A percentile compares a stretch with the other conserved stretches of the same genome.
Conservation (phyloP, 176 grass and related monocot genomes). For the Stipa capillata region DNA sequence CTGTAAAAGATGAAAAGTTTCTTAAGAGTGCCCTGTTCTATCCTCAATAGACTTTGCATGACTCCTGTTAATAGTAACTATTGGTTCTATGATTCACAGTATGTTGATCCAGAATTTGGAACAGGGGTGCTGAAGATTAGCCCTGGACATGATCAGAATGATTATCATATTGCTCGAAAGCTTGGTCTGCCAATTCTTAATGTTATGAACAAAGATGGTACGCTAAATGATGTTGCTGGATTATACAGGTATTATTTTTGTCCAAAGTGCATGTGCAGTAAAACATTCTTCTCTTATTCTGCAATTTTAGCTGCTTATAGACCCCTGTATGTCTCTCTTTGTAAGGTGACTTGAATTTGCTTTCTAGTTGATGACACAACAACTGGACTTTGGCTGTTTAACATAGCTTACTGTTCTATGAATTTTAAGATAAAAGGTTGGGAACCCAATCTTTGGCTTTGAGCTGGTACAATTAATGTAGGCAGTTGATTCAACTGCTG, state of each 20-base stretch:
- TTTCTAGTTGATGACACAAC: neutral
- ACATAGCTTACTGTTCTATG: neutral
- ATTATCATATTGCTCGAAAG: conserved; percentile 99
- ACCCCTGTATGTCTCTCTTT: neutral
- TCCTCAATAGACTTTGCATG: neutral
- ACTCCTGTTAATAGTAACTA: conserved; percentile 10
- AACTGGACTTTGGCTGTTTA: neutral
- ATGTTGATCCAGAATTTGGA: conserved; percentile 99
- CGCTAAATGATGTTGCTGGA: conserved; percentile 90
- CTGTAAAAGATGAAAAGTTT: too few species aligned
- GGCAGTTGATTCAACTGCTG: neutral
- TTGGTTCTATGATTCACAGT: conserved; percentile 52
- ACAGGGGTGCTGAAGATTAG: conserved; percentile 97
- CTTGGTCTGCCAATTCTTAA: conserved; percentile 96
- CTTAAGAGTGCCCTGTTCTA: too few species aligned
- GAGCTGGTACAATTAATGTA: neutral
- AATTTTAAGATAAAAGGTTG: conserved; percentile 1
- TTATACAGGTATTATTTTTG: conserved; percentile 57
- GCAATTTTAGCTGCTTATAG: conserved; percentile 9
- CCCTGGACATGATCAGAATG: conserved; percentile 98
- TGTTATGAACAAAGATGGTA: conserved; percentile 99
- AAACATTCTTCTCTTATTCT: neutral
- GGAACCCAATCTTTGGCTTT: neutral
- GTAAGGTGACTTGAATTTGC: neutral
- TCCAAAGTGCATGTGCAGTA: neutral